Percentiles rank a stretch among this genome's conserved stretches.
Evolutionary conservation across 2,329 filamentous ascomycete species (phyloP).

Genomic region (Endothia cerciana): DNA sequence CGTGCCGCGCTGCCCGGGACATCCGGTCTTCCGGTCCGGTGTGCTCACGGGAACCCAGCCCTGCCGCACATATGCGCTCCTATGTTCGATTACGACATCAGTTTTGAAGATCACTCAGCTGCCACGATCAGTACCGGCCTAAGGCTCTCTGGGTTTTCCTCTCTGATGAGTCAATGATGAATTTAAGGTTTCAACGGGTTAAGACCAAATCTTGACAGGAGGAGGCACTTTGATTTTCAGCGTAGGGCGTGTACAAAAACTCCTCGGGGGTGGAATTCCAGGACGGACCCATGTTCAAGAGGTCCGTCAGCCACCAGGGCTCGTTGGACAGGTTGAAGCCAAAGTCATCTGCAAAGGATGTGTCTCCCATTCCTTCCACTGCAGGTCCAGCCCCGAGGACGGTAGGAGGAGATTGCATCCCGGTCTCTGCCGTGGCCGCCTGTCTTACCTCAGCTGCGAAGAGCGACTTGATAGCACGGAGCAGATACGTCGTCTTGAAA

Average conservation of each 20-base stretch:
- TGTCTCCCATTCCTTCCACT: not conserved
- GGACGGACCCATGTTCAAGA: conserved; percentile 9
- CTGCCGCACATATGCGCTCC: too few relatives aligned
- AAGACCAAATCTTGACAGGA: not conserved
- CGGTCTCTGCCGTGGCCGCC: not conserved
- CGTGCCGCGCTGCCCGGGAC: too few relatives aligned
- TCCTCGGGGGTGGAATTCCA: not conserved
- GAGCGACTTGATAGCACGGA: conserved; percentile 32
- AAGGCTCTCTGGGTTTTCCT: too few relatives aligned
- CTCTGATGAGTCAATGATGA: too few relatives aligned
- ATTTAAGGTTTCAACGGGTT: too few relatives aligned
- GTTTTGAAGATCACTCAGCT: too few relatives aligned
- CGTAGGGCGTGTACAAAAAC: conserved; percentile 7
- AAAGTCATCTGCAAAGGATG: not conserved
- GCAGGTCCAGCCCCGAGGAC: not conserved
- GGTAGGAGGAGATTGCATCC: not conserved
- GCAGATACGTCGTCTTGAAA: conserved; percentile 31
- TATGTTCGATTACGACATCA: too few relatives aligned
- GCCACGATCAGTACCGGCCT: too few relatives aligned
- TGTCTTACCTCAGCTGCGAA: conserved; percentile 31
- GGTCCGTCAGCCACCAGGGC: conserved; percentile 15
- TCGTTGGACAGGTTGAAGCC: conserved; percentile 5
- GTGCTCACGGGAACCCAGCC: too few relatives aligned
- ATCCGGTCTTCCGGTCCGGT: too few relatives aligned
- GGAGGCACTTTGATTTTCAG: not conserved